Evolutionary conservation across 345 rosid species (phyloP), one percentile per base, ranked within the genome.

Genomic region (Dimocarpus longan): DNA sequence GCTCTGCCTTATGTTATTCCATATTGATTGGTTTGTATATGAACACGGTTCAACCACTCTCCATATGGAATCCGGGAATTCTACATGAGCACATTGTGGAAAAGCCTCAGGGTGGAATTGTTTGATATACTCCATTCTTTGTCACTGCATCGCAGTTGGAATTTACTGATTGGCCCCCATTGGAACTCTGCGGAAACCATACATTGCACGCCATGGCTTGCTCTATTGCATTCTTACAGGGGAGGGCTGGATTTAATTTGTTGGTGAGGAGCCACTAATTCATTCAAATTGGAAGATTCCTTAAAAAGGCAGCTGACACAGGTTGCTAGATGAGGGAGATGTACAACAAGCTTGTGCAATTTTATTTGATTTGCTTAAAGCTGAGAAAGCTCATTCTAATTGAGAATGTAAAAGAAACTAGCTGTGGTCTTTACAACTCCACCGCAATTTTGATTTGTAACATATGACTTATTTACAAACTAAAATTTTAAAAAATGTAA

Each of bases 1-100:
- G 97, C 97, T 70, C 88, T 92, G 72, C 98, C 97, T 6, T 94
- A 91, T 44, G 95, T 94, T 56, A 85, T 92, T 83, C 97, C 94
- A 24, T 91, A 87, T 80, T 94, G 90, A 86, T 79, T 71, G 72
- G 66, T 74, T 73, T 11, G n/a, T n/a, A 15, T 37, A 26, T 63
- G 60, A 77, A 65, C 74, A 64, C 13, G 73, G 69, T 66, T 50
- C 60, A n/a, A 65, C 80, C 68, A 77, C 32, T 56, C 66, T 43
- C 65, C 9, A 15, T 19, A 44, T 66, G 22, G 39, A 68, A 54
- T 18, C 22, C 2, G 40, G 43, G 69, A 73, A 74, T 44, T 43
- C 60, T 39, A 15, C 6, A 21, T 11, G 73, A 74, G 21, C 42
- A 21, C 75, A 8, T 43, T 54, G 52, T 7, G 32, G 67, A 50